Conservation (phyloP, 2,329 filamentous ascomycete genomes). For the Endoconidiophora polonica region DNA sequence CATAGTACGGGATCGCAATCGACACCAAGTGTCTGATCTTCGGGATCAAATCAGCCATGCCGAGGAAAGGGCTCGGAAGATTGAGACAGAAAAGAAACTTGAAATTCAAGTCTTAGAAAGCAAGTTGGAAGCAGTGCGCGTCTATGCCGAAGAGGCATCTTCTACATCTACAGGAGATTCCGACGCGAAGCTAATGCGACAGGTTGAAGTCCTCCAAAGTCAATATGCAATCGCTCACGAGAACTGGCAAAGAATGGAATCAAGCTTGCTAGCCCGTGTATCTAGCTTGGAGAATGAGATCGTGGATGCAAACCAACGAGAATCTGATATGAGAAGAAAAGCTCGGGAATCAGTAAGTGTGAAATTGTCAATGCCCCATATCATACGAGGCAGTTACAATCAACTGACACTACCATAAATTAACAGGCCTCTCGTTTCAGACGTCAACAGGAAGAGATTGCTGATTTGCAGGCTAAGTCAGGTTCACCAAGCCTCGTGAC, state of each 20-base stretch:
- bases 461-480: slow-evolving; percentile 39
- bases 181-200: slow-evolving; percentile 76
- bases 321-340: slow-evolving; percentile 78
- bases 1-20: slow-evolving; percentile 47
- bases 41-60: slow-evolving; percentile 58
- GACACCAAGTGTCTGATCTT: slow-evolving; percentile 51
- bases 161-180: slow-evolving; percentile 67
- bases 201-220: slow-evolving; percentile 88
- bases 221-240: slow-evolving; percentile 89
- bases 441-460: slow-evolving; percentile 66
- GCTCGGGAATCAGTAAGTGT: slow-evolving; percentile 62
- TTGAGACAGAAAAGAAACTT: slow-evolving; percentile 63
- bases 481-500: background rate
- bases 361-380: background rate
- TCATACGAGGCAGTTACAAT: background rate
- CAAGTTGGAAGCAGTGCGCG: slow-evolving; percentile 75
- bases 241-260: slow-evolving; percentile 95
- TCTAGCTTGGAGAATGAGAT: slow-evolving; percentile 73
- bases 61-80: slow-evolving; percentile 47
- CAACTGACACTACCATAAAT: background rate
- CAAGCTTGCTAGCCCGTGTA: slow-evolving; percentile 62
- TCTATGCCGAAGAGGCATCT: slow-evolving; percentile 74
- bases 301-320: slow-evolving; percentile 67
- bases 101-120: slow-evolving; percentile 67
- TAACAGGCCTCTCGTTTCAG: slow-evolving; percentile 1